phyloP scores from a whole-genome alignment of 1,139 yeast species.

The Oligophagozyma castellii region DNA sequence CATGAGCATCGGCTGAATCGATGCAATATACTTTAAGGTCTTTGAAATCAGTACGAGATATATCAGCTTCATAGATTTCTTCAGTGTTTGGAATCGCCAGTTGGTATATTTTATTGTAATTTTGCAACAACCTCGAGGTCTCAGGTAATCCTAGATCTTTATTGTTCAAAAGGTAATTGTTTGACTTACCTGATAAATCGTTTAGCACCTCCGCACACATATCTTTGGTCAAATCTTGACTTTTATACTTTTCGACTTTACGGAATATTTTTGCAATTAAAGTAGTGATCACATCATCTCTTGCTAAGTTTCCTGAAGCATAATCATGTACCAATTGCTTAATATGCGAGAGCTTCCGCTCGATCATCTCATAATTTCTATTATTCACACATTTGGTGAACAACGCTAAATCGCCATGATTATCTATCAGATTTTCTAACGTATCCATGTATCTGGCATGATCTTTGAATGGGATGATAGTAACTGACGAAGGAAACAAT shows the following conservation, averaged over 20 bases:
- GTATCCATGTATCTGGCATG: conserved; percentile 12
- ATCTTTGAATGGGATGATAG: conserved; percentile 16
- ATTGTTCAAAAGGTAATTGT: conserved; percentile 13
- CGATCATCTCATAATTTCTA: conserved; percentile 5
- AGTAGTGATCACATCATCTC: conserved; percentile 10
- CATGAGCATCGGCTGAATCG: conserved; percentile 70
- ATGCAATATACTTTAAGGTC: conserved; percentile 63
- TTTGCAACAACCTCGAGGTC: conserved; percentile 7
- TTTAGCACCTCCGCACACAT: conserved; percentile 13
- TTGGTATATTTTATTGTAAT: conserved; percentile 12
- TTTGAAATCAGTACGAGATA: conserved; percentile 31
- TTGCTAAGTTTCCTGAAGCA: conserved; percentile 17
- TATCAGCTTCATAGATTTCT: conserved; percentile 28
- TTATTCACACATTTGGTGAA: conserved; percentile 12
- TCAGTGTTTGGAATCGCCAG: conserved; percentile 40
- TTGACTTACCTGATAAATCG: conserved; percentile 6
- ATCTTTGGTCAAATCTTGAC: conserved; percentile 20
- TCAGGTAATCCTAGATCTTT: conserved; percentile 11
- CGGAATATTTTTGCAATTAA: conserved; percentile 16
- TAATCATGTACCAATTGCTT: conserved; percentile 13
- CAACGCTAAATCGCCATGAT: conserved; percentile 7
- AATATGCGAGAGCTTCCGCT: conserved; percentile 7
- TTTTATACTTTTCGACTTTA: conserved; percentile 10
- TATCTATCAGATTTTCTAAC: conserved; percentile 6
- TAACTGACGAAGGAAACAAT: conserved; percentile 19